These are phyloP conservation scores for Capsella bursapastoris DNA, from an alignment of 345 rosid genomes.

Conservation along the genomic window DNA sequence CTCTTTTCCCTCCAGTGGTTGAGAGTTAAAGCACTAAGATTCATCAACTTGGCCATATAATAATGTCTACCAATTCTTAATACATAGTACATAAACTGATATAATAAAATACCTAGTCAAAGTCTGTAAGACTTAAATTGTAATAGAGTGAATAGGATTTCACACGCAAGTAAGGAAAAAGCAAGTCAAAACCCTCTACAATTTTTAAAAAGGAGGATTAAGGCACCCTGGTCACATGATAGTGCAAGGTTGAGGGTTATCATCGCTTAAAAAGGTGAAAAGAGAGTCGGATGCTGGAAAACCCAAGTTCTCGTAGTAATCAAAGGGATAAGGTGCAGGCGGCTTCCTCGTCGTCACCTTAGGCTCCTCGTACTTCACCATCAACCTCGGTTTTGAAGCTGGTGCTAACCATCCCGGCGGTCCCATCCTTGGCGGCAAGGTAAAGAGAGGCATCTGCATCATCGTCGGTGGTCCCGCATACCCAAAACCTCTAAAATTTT, in stretches of 20 bases:
- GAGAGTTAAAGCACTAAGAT: background rate
- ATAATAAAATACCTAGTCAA: no score
- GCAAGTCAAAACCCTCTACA: background rate
- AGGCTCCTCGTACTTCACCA: constrained; percentile 19
- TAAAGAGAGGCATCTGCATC: constrained; percentile 30
- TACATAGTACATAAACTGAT: background rate
- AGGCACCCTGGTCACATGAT: constrained; percentile 32
- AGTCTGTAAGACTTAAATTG: no score
- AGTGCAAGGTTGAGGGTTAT: constrained; percentile 30
- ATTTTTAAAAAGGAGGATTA: background rate
- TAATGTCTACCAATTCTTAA: background rate
- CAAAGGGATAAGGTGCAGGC: constrained; percentile 31
- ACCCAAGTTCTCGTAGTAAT: constrained; percentile 1
- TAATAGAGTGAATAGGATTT: no score
- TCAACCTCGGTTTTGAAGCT: background rate
- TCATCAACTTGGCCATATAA: constrained; percentile 19
- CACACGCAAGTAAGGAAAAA: background rate
- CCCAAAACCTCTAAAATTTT: constrained; percentile 16
- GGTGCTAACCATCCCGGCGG: constrained; percentile 33
- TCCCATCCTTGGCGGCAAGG: constrained; percentile 17
- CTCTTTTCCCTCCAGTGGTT: constrained; percentile 14
- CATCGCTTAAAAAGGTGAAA: constrained; percentile 11
- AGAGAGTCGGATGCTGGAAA: constrained; percentile 3
- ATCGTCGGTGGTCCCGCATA: background rate
- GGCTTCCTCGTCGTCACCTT: constrained; percentile 1